These are phyloP conservation scores for Alternaria dauci DNA, from an alignment of 2,329 filamentous ascomycete genomes.

Conservation along the genomic window DNA sequence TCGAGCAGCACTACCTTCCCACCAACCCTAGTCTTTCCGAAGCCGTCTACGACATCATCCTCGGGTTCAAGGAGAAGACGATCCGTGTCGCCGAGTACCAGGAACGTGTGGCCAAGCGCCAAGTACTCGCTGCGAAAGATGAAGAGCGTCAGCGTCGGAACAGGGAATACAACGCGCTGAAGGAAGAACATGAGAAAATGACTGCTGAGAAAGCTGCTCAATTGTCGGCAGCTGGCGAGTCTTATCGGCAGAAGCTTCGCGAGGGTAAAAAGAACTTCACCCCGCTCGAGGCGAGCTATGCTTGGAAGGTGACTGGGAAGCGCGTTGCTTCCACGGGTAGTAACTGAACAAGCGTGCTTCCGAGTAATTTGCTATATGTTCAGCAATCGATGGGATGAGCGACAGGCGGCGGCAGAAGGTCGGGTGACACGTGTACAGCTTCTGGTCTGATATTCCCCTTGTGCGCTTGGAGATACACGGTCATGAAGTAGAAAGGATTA, in stretches of 20 bases:
- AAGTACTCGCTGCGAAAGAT: neutral
- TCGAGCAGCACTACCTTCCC: neutral
- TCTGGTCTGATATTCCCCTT: neutral
- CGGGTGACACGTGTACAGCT: neutral
- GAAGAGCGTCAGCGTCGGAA: neutral
- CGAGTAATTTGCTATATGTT: neutral
- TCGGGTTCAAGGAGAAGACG: neutral
- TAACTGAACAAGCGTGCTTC: neutral
- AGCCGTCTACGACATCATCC: neutral
- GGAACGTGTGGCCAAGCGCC: neutral
- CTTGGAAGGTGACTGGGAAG: neutral
- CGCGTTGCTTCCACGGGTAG: neutral
- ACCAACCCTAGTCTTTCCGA: slow-evolving; percentile 2
- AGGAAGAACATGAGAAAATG: neutral
- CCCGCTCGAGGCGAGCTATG: neutral
- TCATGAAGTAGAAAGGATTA: too few relatives aligned
- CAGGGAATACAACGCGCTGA: neutral
- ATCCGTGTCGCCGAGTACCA: neutral
- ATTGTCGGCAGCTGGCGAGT: slow-evolving; percentile 1
- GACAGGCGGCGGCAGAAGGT: neutral
- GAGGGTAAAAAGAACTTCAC: slow-evolving; percentile 6
- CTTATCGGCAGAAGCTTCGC: slow-evolving; percentile 5
- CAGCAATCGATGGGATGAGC: neutral
- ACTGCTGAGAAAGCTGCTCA: neutral
- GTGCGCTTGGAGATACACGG: neutral